These are phyloP conservation scores for Sugiyamaella xylanicola DNA, from an alignment of 1,139 yeast species.

Conservation along the genomic window DNA sequence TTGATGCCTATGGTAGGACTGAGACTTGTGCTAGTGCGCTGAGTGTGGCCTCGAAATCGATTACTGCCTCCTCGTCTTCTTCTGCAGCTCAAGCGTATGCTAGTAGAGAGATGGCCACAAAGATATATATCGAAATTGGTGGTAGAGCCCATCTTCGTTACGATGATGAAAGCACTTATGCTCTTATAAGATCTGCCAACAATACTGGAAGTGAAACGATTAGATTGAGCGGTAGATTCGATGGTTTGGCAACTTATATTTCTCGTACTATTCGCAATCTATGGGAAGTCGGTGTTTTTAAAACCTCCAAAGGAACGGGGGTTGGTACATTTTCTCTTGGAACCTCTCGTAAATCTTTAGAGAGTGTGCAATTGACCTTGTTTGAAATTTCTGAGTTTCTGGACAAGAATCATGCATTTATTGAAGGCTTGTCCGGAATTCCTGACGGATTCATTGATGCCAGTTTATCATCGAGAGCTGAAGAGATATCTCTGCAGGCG, in stretches of 20 bases:
- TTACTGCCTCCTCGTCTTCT: conserved; percentile 27
- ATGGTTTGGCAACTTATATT: conserved; percentile 81
- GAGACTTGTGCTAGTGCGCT: conserved; percentile 90
- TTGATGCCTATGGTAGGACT: conserved; percentile 58
- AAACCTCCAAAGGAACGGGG: conserved; percentile 35
- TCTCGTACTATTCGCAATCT: conserved; percentile 75
- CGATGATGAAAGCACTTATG: conserved; percentile 38
- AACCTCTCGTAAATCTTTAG: conserved; percentile 32
- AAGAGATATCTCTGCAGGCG: conserved; percentile 79
- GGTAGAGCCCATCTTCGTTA: conserved; percentile 48
- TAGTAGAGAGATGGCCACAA: conserved; percentile 51
- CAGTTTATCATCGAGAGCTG: conserved; percentile 14
- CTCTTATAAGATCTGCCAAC: conserved; percentile 15
- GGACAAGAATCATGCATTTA: conserved; percentile 44
- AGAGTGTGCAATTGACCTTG: conserved; percentile 39
- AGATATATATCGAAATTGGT: conserved; percentile 52
- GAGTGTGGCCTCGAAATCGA: conserved; percentile 57
- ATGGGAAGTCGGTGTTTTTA: conserved; percentile 77
- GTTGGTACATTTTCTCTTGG: conserved; percentile 25
- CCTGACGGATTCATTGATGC: conserved; percentile 35
- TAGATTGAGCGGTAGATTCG: conserved; percentile 85
- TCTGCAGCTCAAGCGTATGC: conserved; percentile 36
- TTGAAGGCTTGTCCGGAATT: conserved; percentile 47
- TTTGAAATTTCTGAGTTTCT: conserved; percentile 44
- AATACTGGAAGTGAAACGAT: conserved; percentile 51